Evolutionary conservation across 2,329 filamentous ascomycete species (phyloP).

Genomic region (Colletotrichum agaves): DNA sequence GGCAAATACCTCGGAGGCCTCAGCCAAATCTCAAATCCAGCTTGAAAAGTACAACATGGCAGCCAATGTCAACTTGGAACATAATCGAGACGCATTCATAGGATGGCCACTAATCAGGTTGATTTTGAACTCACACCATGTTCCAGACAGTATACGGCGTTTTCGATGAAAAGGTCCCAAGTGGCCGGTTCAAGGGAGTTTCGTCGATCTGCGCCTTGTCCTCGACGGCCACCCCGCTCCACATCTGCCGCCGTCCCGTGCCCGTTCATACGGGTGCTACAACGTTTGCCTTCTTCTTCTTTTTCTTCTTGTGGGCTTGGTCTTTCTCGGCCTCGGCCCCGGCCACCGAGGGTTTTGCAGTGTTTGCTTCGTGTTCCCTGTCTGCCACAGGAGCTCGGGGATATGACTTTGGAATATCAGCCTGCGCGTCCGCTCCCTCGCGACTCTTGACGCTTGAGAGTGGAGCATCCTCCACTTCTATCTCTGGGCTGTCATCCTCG

Average conservation of each 20-base stretch:
- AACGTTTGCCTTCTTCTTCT: conserved; percentile 39
- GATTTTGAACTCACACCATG: not conserved
- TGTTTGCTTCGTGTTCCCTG: not conserved
- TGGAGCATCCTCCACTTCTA: conserved; percentile 1
- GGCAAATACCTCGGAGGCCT: conserved; percentile 15
- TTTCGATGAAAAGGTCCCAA: conserved; percentile 14
- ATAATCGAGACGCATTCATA: not conserved
- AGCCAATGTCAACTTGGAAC: not conserved
- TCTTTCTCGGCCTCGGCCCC: conserved; percentile 35
- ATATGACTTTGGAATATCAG: not conserved
- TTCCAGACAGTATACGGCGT: conserved; percentile 1
- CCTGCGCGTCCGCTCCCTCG: conserved; percentile 1
- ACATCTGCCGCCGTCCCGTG: conserved; percentile 1
- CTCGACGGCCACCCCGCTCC: not conserved
- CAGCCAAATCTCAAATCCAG: not conserved
- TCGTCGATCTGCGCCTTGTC: not conserved
- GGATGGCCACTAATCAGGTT: not conserved
- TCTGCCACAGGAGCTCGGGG: not conserved
- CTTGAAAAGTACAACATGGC: not conserved
- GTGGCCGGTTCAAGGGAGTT: conserved; percentile 24
- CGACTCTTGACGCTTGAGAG: not conserved
- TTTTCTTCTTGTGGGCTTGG: conserved; percentile 43
- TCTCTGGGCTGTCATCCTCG: not conserved
- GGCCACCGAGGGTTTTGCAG: not conserved
- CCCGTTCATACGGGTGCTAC: not conserved